Percentiles rank a stretch among this genome's conserved stretches.
Evolutionary conservation across 139 green algal species (phyloP).

Genomic region (Klebsormidium nitens): DNA sequence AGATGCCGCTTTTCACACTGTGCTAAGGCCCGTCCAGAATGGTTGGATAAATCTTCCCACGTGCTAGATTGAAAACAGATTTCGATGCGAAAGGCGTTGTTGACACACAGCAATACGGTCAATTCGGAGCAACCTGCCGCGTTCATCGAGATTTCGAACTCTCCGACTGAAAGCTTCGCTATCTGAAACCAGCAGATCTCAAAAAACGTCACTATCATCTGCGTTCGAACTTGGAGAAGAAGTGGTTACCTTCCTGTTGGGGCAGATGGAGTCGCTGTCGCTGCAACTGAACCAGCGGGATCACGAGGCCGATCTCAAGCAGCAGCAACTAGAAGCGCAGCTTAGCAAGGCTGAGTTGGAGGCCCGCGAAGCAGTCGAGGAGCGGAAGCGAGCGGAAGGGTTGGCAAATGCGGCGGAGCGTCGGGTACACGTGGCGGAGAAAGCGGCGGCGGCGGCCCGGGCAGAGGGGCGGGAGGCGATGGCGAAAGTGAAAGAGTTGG

Average conservation of each 20-base stretch:
- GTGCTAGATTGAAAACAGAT: too few relatives aligned
- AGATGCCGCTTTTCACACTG: too few relatives aligned
- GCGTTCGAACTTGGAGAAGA: background rate
- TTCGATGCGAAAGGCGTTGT: too few relatives aligned
- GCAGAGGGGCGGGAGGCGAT: background rate
- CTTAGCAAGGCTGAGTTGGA: slow-evolving; percentile 12
- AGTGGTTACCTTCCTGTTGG: background rate
- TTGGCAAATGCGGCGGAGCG: slow-evolving; percentile 4
- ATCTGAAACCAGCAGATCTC: too few relatives aligned
- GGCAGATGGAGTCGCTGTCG: slow-evolving; percentile 27
- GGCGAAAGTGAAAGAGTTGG: too few relatives aligned
- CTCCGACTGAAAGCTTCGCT: too few relatives aligned
- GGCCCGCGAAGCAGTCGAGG: background rate
- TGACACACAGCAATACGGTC: too few relatives aligned
- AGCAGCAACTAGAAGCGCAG: slow-evolving; percentile 8
- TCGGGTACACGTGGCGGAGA: slow-evolving; percentile 19
- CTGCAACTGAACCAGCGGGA: slow-evolving; percentile 1
- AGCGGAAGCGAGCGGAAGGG: slow-evolving; percentile 2
- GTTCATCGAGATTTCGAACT: too few relatives aligned
- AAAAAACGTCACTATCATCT: too few relatives aligned
- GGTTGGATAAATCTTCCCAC: too few relatives aligned
- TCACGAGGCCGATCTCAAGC: background rate
- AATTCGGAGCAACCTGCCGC: too few relatives aligned
- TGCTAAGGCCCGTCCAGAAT: background rate
- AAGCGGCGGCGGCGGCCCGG: slow-evolving; percentile 4